Conservation (phyloP, 345 rosid species). For the Limnanthes douglasii region DNA sequence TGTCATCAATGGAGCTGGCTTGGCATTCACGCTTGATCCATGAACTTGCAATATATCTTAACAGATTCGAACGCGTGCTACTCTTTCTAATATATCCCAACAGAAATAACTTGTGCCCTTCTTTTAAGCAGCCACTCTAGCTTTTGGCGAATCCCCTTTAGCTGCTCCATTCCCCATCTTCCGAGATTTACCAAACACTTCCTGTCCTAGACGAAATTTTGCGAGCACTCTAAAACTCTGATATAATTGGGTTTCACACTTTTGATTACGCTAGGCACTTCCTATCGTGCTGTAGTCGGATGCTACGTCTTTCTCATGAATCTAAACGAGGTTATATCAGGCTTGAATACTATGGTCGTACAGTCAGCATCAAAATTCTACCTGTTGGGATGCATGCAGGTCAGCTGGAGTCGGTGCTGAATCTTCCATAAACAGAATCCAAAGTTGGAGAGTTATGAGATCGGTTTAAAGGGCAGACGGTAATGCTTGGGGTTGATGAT, state of each 20-base stretch:
- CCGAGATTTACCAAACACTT: constrained; percentile 83
- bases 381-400: constrained; percentile 88
- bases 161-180: too few relatives aligned
- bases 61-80: too few relatives aligned
- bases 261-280: constrained; percentile 95
- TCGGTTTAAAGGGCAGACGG: constrained; percentile 43
- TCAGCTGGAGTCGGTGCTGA: constrained; percentile 64
- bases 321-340: constrained; percentile 90
- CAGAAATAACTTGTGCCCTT: too few relatives aligned
- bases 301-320: constrained; percentile 85
- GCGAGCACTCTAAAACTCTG: constrained; percentile 70
- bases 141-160: too few relatives aligned
- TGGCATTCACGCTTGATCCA: too few relatives aligned
- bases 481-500: constrained; percentile 85
- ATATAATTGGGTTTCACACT: constrained; percentile 83
- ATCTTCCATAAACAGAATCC: constrained; percentile 58
- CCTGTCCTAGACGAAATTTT: constrained; percentile 77
- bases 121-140: too few relatives aligned
- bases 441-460: constrained; percentile 51
- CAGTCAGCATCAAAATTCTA: constrained; percentile 77
- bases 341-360: constrained; percentile 79
- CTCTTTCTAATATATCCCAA: too few relatives aligned
- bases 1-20: too few relatives aligned
- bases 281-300: constrained; percentile 85
- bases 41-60: too few relatives aligned